Percentiles rank a stretch among this genome's conserved stretches.
Conservation (phyloP, 257 asterid species). For the Phtheirospermum japonicum region DNA sequence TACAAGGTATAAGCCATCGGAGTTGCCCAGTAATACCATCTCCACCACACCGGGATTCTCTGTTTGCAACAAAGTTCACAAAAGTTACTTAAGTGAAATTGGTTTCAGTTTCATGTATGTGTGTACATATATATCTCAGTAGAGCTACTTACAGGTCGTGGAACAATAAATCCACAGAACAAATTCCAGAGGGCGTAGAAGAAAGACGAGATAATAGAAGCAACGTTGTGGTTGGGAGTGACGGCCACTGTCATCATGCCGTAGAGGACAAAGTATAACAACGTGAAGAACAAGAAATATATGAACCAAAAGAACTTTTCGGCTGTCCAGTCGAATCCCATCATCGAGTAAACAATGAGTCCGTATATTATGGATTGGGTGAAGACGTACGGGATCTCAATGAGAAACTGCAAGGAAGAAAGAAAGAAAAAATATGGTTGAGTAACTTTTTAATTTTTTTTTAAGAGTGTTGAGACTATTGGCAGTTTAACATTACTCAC, state of each 20-base stretch:
- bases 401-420: slow-evolving; percentile 23
- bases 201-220: slow-evolving; percentile 58
- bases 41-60: slow-evolving; percentile 78
- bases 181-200: slow-evolving; percentile 60
- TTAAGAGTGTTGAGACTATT: not conserved
- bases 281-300: slow-evolving; percentile 51
- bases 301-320: slow-evolving; percentile 51
- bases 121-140: not conserved
- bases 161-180: slow-evolving; percentile 60
- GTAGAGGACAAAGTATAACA: slow-evolving; percentile 57
- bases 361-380: slow-evolving; percentile 29
- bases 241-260: slow-evolving; percentile 43
- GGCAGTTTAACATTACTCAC: slow-evolving; percentile 13
- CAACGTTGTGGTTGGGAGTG: slow-evolving; percentile 56
- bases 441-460: not conserved
- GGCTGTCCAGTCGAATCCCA: slow-evolving; percentile 40
- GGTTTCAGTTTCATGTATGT: not conserved
- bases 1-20: slow-evolving; percentile 70
- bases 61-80: slow-evolving; percentile 25
- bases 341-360: slow-evolving; percentile 36
- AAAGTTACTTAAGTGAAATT: slow-evolving; percentile 1
- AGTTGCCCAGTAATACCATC: slow-evolving; percentile 79
- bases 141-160: slow-evolving; percentile 43
- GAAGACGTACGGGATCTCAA: slow-evolving; percentile 25
- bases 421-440: not conserved